Conservation (phyloP, 371 early-diverging fungal species). For the Lichtheimia corymbifera region DNA sequence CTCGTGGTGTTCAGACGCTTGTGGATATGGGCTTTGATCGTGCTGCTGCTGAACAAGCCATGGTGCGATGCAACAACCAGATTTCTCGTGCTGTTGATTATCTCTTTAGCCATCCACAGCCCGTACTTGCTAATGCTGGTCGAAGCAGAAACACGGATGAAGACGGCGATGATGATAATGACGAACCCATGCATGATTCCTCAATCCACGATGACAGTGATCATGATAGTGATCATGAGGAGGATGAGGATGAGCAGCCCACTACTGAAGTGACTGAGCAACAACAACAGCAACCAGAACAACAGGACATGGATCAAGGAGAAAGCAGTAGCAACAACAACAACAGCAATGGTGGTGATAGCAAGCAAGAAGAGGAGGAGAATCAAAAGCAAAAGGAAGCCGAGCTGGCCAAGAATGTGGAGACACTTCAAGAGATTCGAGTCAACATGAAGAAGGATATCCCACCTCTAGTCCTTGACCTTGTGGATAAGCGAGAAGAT, state of each 20-base stretch:
- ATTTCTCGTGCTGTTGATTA: conserved; percentile 89
- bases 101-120: conserved; percentile 79
- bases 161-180: neutral
- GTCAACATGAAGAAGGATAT: conserved; percentile 50
- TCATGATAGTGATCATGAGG: conserved; percentile 1
- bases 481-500: conserved; percentile 70
- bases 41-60: conserved; percentile 79
- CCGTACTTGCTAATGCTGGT: conserved; percentile 18
- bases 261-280: conserved; percentile 2
- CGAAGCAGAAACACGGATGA: neutral
- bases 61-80: conserved; percentile 79
- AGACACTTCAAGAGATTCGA: conserved; percentile 53
- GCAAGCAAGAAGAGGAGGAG: conserved; percentile 12
- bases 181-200: neutral
- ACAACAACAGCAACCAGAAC: neutral
- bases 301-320: neutral
- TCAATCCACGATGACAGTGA: neutral
- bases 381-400: conserved; percentile 42
- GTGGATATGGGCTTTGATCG: conserved; percentile 91
- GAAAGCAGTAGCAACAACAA: conserved; percentile 1
- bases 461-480: conserved; percentile 51
- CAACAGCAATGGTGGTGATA: conserved; percentile 3
- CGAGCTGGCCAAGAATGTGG: conserved; percentile 26
- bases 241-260: conserved; percentile 8
- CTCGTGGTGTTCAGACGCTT: conserved; percentile 69